These are phyloP conservation scores for Talaromyces borbonicus DNA, from an alignment of 495 filamentous ascomycete genomes.

Conservation along the genomic window DNA sequence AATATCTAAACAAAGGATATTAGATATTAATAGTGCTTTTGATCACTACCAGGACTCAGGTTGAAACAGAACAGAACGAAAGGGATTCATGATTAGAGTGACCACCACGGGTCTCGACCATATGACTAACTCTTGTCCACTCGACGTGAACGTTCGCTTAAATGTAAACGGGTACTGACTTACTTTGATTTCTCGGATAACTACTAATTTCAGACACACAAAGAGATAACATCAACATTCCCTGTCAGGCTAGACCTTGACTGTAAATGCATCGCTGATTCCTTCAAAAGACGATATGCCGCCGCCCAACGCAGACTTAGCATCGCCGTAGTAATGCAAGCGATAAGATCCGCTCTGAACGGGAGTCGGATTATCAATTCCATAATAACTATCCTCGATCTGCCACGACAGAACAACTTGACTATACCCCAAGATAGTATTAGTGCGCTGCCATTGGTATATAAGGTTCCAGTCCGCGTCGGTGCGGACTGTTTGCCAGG, in stretches of 20 bases:
- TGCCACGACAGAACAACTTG: conserved; percentile 77
- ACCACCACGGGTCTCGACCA: too few species aligned
- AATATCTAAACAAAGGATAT: too few species aligned
- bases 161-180: too few species aligned
- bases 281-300: conserved; percentile 71
- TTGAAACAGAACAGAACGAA: too few species aligned
- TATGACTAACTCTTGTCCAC: too few species aligned
- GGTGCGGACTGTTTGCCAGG: conserved; percentile 58
- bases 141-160: too few species aligned
- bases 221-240: neutral
- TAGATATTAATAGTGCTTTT: too few species aligned
- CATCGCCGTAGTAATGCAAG: conserved; percentile 77
- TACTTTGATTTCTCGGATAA: too few species aligned
- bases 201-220: neutral
- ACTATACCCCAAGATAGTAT: conserved; percentile 60
- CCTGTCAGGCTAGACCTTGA: conserved; percentile 14
- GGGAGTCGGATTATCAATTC: conserved; percentile 23
- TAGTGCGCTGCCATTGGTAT: conserved; percentile 73
- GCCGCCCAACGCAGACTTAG: conserved; percentile 58
- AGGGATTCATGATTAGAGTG: too few species aligned
- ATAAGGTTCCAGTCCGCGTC: conserved; percentile 74
- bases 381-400: conserved; percentile 47
- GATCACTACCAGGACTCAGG: too few species aligned
- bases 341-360: conserved; percentile 59
- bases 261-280: conserved; percentile 53